A percentile compares a stretch with the other conserved stretches of the same genome.
Evolutionary conservation across 495 filamentous ascomycete species (phyloP).

Genomic region (Neurospora terricola): DNA sequence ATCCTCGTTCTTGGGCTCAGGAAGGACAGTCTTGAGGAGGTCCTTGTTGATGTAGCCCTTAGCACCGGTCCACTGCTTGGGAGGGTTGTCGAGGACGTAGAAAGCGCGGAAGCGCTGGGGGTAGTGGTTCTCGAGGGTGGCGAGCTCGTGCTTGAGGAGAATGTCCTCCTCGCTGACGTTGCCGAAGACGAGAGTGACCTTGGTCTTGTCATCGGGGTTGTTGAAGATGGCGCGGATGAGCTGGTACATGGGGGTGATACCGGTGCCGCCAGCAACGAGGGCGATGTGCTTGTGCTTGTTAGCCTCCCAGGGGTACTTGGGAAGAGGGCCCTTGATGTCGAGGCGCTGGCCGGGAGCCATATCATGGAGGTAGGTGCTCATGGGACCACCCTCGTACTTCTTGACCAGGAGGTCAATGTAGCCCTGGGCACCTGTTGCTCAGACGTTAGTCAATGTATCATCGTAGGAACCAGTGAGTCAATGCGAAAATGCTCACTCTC

Average conservation of each 20-base stretch:
- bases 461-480: not conserved
- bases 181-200: slow-evolving; percentile 88
- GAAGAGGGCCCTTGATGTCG: slow-evolving; percentile 87
- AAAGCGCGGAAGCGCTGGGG: slow-evolving; percentile 88
- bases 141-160: slow-evolving; percentile 72
- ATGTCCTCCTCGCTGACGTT: slow-evolving; percentile 83
- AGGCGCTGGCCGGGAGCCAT: slow-evolving; percentile 71
- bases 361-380: slow-evolving; percentile 79
- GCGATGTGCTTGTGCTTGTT: slow-evolving; percentile 95
- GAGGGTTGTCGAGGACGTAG: slow-evolving; percentile 81
- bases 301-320: slow-evolving; percentile 81
- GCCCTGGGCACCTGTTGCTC: slow-evolving; percentile 49
- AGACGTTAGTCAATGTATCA: not conserved
- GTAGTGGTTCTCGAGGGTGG: slow-evolving; percentile 79
- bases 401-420: slow-evolving; percentile 87
- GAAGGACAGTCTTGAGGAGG: slow-evolving; percentile 81
- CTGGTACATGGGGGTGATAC: slow-evolving; percentile 90
- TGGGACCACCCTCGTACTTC: slow-evolving; percentile 77
- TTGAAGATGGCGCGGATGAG: slow-evolving; percentile 78
- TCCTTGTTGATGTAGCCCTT: slow-evolving; percentile 81
- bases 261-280: slow-evolving; percentile 90
- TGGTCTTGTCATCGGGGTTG: slow-evolving; percentile 92
- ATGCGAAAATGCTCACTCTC: slow-evolving; percentile 47
- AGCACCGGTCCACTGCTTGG: slow-evolving; percentile 63
- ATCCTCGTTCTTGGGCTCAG: slow-evolving; percentile 80